A percentile compares a stretch with the other conserved stretches of the same genome.
Conservation (phyloP, 805 yeast genomes). For the Suhomyces sp. region DNA sequence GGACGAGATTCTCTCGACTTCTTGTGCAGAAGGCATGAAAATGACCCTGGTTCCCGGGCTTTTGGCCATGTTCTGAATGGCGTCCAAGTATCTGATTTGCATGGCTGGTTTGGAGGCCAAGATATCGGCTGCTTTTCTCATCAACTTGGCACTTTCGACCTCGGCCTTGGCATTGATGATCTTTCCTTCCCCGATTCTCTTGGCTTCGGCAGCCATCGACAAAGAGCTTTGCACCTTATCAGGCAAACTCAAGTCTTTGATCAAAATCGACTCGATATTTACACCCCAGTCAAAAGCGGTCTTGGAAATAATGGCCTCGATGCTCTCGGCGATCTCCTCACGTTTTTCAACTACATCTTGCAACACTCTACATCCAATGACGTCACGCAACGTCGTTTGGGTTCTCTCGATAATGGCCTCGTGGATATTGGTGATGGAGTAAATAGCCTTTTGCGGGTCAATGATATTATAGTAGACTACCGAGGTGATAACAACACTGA, state of each 20-base stretch:
- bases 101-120: slow-evolving; percentile 71
- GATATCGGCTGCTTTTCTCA: slow-evolving; percentile 77
- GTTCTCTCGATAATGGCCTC: slow-evolving; percentile 62
- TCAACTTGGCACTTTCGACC: slow-evolving; percentile 69
- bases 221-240: slow-evolving; percentile 54
- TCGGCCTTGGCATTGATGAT: slow-evolving; percentile 73
- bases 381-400: slow-evolving; percentile 71
- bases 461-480: slow-evolving; percentile 65
- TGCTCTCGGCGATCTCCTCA: slow-evolving; percentile 66
- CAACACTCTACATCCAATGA: slow-evolving; percentile 59
- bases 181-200: slow-evolving; percentile 72
- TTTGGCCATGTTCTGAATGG: slow-evolving; percentile 72
- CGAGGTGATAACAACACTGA: slow-evolving; percentile 57
- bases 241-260: slow-evolving; percentile 61
- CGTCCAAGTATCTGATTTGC: slow-evolving; percentile 76
- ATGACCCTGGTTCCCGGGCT: slow-evolving; percentile 63
- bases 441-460: slow-evolving; percentile 65
- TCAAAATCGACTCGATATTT: slow-evolving; percentile 60
- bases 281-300: slow-evolving; percentile 74
- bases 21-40: slow-evolving; percentile 60
- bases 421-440: slow-evolving; percentile 52
- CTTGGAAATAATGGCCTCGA: slow-evolving; percentile 56
- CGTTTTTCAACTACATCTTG: slow-evolving; percentile 74
- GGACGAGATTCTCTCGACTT: slow-evolving; percentile 35
- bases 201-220: slow-evolving; percentile 73